Base-by-base conservation (phyloP, 2,329 filamentous ascomycete genomes). In the Myriosclerotinia scirpicola region DNA sequence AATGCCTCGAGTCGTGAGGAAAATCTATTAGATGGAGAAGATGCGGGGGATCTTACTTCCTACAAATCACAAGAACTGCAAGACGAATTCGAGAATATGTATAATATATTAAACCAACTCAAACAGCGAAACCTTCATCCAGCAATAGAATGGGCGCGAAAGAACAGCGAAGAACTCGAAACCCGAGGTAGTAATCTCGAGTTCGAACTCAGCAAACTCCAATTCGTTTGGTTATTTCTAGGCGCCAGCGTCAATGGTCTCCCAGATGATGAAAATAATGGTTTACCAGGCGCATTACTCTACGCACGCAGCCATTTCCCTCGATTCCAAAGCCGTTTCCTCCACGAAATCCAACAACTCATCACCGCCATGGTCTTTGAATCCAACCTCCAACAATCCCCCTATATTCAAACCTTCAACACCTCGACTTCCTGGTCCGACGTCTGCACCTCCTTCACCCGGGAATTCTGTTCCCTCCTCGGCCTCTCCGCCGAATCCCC, bases 391-490 rank as follows among this genome's bases (percentile, higher is more conserved):
- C 75, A 80, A 26, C 81, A 83, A 9, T 96, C 92, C 1, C 95
- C 95, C 0, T 99, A 98, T 79, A 80, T 80, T n/a, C 77, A 83
- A 63, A 85, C 92, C 54, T 97, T 97, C 78, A 85, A 90, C 75
- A 92, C 90, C 64, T 81, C 87, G 9, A 84, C 84, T 4, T 87
- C 90, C 0, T 99, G 95, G 83, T 86, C 91, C 52, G 92, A 96
- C 69, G 90, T 96, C 1, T 87, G 92, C 6, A 81, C 86, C n/a
- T 91, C 91, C 4, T 99, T 99, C 76, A 96, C 91, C 0, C 87
- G 91, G 68, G 95, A 98, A 76, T 99, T 97, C 80, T 99, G 95
- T 81, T 93, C 90, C 1, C 82, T 98, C 30, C 85, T 99, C 0
- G 92, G 93, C 14, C 84, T 99, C 1, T 94, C 92, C 0, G 92